These are phyloP conservation scores for Leccinum subtestaceum DNA, from an alignment of 768 basidiomycete species.

Conservation along the genomic window DNA sequence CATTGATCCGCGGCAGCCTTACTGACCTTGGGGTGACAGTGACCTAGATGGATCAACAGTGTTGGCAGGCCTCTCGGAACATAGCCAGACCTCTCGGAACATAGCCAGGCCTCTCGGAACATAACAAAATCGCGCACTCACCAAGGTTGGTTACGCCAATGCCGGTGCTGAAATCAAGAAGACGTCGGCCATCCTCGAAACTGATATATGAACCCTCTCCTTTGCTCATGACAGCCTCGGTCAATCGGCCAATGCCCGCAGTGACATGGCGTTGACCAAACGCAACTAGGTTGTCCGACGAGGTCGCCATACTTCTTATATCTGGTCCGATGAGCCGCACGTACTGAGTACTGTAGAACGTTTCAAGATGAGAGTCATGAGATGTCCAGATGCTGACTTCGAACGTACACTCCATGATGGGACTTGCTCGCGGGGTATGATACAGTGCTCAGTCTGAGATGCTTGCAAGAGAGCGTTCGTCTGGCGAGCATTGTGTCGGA, in stretches of 20 bases:
- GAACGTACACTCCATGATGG: slow-evolving; percentile 15
- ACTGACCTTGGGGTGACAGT: slow-evolving; percentile 85
- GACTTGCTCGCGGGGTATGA: not conserved
- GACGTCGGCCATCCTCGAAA: slow-evolving; percentile 66
- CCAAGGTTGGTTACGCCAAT: slow-evolving; percentile 87
- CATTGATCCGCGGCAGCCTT: slow-evolving; percentile 88
- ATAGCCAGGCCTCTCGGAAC: not conserved
- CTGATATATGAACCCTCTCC: slow-evolving; percentile 72
- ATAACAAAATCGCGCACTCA: slow-evolving; percentile 28
- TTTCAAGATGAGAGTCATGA: not conserved
- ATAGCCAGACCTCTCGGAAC: not conserved
- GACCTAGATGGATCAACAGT: slow-evolving; percentile 46
- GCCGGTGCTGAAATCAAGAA: slow-evolving; percentile 86
- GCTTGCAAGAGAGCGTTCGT: slow-evolving; percentile 6
- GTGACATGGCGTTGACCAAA: slow-evolving; percentile 47
- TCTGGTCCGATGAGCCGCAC: not conserved
- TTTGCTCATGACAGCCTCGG: slow-evolving; percentile 58
- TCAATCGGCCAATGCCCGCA: slow-evolving; percentile 40
- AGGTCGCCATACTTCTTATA: slow-evolving; percentile 21
- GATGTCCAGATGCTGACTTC: not conserved
- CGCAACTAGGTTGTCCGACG: slow-evolving; percentile 22
- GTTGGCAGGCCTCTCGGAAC: not conserved
- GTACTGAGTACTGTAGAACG: not conserved
- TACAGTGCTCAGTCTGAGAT: not conserved
- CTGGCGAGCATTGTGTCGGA: slow-evolving; percentile 11